Evolutionary conservation across 352 stramenopile genomes (phyloP).

Genomic region (Aphanomyces euteiches): DNA sequence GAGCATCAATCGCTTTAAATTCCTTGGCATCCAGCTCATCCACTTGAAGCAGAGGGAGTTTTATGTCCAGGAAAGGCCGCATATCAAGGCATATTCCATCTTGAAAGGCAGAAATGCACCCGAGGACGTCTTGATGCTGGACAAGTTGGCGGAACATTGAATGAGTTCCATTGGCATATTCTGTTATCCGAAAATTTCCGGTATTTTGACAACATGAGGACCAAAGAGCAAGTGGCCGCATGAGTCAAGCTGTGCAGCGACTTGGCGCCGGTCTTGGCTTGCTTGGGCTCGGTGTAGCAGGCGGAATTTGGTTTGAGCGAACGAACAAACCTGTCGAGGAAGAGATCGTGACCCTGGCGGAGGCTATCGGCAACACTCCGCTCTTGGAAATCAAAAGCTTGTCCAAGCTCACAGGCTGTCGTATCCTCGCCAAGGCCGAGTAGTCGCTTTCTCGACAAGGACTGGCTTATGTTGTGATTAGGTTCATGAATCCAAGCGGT

Average conservation of each 20-base stretch:
- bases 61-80: neutral
- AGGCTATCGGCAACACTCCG: constrained; percentile 69
- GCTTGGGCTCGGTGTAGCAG: neutral
- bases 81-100: neutral
- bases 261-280: neutral
- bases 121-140: neutral
- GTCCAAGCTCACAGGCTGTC: constrained; percentile 65
- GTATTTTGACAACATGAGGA: too few species aligned
- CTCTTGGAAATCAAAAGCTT: constrained; percentile 65
- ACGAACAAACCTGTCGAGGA: constrained; percentile 29
- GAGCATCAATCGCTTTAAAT: neutral
- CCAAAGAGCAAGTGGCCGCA: neutral
- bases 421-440: constrained; percentile 77
- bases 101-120: neutral
- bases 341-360: constrained; percentile 54
- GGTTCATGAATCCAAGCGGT: constrained; percentile 84
- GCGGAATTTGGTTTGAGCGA: constrained; percentile 16
- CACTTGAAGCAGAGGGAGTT: neutral
- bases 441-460: constrained; percentile 31
- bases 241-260: neutral
- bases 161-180: neutral
- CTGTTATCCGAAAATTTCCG: too few species aligned
- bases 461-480: constrained; percentile 13
- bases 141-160: neutral
- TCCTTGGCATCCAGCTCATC: neutral